Evolutionary conservation across 169 alveolate species (phyloP), one percentile per base, ranked within the genome.

Genomic region (Plasmodium coatneyi): DNA sequence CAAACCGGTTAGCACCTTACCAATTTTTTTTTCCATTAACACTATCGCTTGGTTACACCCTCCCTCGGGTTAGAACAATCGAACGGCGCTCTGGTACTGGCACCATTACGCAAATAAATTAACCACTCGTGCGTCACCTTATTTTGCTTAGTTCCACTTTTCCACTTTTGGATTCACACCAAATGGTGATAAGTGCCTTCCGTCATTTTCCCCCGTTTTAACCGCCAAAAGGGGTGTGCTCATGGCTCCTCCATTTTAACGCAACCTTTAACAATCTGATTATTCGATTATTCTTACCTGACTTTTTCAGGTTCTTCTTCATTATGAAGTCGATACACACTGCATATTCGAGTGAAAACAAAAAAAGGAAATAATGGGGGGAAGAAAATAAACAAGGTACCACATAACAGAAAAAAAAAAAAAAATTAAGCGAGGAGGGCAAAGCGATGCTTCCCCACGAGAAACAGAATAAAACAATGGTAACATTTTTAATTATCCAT

Each of bases 271-370:
- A 66, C 28, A 66, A 66, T n/a, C 36, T 7, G 76, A 66, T 66
- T 66, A 66, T 66, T 66, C 76, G 36, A 66, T 66, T 66, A 66
- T 66, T 66, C 76, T 66, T 66, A 25, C 14, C 76, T 25, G 76
- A 66, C 36, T 19, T 22, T 14, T 28, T 66, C 41, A 22, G 36
- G 76, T 22, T 66, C 76, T 66, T 66, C 22, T 22, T 66, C 76
- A 66, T 25, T 28, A 66, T 28, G 30, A 66, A 66, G 76, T 66
- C n/a, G 36, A 66, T 66, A 66, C 30, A 66, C 76, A 66, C 22
- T 66, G 76, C 36, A n/a, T 66, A 66, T 1, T 22, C n/a, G n/a
- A 19, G 41, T 22, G 36, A 66, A 66, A 66, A 66, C 30, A 66
- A 66, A 66, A 66, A 66, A 66, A 66, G 76, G 76, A 7, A 41